Conservation (phyloP, 148 eudicot genomes). For the Pouteria glomerata region DNA sequence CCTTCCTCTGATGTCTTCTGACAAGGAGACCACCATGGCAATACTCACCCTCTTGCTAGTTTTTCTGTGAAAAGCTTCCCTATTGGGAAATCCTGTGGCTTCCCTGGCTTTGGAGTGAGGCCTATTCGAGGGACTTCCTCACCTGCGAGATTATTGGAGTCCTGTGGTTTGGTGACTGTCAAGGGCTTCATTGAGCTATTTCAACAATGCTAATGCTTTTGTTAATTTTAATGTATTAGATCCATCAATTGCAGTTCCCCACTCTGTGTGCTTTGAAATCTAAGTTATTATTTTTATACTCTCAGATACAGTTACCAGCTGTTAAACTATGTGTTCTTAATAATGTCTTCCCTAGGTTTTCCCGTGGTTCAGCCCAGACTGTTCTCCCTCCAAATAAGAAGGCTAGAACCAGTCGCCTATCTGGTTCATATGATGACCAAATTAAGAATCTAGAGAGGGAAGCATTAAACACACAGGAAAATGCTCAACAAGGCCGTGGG, state of each 20-base stretch:
- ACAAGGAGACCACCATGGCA: too few relatives aligned
- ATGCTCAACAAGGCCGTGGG: constrained; percentile 37
- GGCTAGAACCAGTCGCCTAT: constrained; percentile 57
- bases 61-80: too few relatives aligned
- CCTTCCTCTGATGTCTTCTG: too few relatives aligned
- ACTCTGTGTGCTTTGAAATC: not conserved
- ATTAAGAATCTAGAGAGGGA: constrained; percentile 61
- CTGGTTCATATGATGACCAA: constrained; percentile 77
- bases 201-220: not conserved
- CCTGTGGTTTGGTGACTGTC: too few relatives aligned
- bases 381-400: constrained; percentile 76
- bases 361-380: constrained; percentile 77
- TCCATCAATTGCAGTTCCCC: not conserved
- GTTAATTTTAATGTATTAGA: not conserved
- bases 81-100: too few relatives aligned
- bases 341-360: constrained; percentile 55
- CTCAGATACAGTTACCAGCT: not conserved
- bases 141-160: too few relatives aligned
- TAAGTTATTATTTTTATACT: not conserved
- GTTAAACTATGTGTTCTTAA: not conserved
- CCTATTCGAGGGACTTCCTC: too few relatives aligned
- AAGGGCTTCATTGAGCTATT: too few relatives aligned
- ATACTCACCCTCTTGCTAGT: too few relatives aligned
- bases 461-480: constrained; percentile 26
- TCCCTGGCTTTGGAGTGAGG: too few relatives aligned